Percentiles rank a stretch among this genome's conserved stretches.
Evolutionary conservation across 768 basidiomycete species (phyloP).

Genomic region (Rhodocollybia butyracea): DNA sequence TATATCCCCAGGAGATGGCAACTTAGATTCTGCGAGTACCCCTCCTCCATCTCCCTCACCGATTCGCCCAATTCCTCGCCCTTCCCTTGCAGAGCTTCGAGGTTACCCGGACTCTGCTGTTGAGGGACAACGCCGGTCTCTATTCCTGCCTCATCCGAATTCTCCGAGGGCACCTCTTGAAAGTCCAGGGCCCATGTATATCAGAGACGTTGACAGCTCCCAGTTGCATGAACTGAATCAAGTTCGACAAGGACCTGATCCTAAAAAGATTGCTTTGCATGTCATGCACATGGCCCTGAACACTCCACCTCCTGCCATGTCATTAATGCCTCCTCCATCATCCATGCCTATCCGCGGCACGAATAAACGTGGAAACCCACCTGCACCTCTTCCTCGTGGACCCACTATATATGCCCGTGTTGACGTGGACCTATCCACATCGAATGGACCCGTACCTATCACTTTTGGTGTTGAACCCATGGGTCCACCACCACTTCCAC

Average conservation of each 20-base stretch:
- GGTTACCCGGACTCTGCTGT: constrained; percentile 10
- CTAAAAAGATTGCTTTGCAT: constrained; percentile 7
- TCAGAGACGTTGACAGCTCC: constrained; percentile 24
- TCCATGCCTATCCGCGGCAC: constrained; percentile 6
- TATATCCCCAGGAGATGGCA: constrained; percentile 10
- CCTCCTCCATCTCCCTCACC: constrained; percentile 12
- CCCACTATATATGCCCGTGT: constrained; percentile 64
- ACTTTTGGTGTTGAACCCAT: constrained; percentile 55
- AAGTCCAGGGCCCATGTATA: constrained; percentile 62
- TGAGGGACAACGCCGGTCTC: constrained; percentile 29
- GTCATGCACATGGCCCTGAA: constrained; percentile 27
- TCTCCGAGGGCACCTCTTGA: constrained; percentile 41
- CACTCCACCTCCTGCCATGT: neutral
- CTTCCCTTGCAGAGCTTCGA: constrained; percentile 19
- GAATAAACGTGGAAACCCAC: neutral
- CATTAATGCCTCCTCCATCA: constrained; percentile 2
- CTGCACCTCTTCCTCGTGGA: constrained; percentile 27
- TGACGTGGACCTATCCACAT: constrained; percentile 43
- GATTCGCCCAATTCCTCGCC: constrained; percentile 20
- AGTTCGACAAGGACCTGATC: constrained; percentile 13
- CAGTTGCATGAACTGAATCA: constrained; percentile 8
- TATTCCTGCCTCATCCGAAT: constrained; percentile 54
- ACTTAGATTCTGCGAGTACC: constrained; percentile 12
- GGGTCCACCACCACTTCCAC: constrained; percentile 9
- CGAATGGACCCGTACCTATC: constrained; percentile 60